A percentile compares a stretch with the other conserved stretches of the same genome.
phyloP scores from a whole-genome alignment of 495 filamentous ascomycete genomes.

The Zalerion maritima region DNA sequence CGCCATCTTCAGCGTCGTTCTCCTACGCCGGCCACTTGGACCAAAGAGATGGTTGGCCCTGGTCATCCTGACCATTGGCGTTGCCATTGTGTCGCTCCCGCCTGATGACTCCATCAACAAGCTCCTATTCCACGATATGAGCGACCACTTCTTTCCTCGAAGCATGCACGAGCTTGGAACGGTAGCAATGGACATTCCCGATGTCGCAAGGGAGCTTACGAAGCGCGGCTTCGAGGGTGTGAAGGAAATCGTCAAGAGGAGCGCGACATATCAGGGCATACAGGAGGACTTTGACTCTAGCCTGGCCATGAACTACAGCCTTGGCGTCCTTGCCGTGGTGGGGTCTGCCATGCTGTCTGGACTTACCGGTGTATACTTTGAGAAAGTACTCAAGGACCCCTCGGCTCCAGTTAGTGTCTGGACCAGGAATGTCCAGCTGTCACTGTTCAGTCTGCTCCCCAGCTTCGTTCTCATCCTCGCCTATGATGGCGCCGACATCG shows the following conservation, averaged over 20 bases:
- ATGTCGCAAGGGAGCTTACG: constrained; percentile 34
- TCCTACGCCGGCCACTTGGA: constrained; percentile 57
- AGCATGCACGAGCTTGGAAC: constrained; percentile 50
- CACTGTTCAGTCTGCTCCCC: constrained; percentile 80
- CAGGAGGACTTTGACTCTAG: constrained; percentile 57
- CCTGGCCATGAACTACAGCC: constrained; percentile 53
- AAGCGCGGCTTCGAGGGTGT: constrained; percentile 27
- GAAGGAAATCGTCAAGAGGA: constrained; percentile 48
- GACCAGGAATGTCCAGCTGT: constrained; percentile 88
- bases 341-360: constrained; percentile 66
- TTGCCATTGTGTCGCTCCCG: constrained; percentile 78
- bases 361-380: constrained; percentile 79
- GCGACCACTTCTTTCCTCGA: constrained; percentile 54
- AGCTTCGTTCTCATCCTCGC: constrained; percentile 76
- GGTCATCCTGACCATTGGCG: constrained; percentile 64
- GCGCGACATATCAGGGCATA: constrained; percentile 91
- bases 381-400: constrained; percentile 84
- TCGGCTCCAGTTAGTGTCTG: constrained; percentile 57
- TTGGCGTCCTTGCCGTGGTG: constrained; percentile 68
- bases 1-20: constrained; percentile 69
- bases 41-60: constrained; percentile 65
- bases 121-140: constrained; percentile 38
- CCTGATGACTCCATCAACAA: constrained; percentile 28
- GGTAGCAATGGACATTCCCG: constrained; percentile 23
- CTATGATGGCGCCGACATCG: constrained; percentile 73